Conservation (phyloP, 371 early-diverging fungal genomes). For the Mucor circinelloides region DNA sequence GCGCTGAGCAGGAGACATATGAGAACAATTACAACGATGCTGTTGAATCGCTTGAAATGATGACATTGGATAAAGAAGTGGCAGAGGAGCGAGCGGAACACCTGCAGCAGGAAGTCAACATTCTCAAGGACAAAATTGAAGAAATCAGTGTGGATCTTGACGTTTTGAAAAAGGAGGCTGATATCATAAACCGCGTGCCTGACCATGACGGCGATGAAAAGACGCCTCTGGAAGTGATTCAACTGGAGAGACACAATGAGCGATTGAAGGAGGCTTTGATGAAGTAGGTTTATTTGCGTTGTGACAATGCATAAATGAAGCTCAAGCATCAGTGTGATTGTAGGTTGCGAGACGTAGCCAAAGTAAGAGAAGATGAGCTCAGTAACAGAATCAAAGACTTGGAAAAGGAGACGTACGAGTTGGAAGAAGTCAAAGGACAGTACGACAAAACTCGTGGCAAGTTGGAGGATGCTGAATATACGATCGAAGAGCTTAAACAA, state of each 20-base stretch:
- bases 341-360: constrained; percentile 80
- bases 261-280: constrained; percentile 86
- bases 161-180: constrained; percentile 67
- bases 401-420: constrained; percentile 68
- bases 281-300: constrained; percentile 36
- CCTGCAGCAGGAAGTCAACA: constrained; percentile 70
- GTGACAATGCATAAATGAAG: not conserved
- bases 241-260: constrained; percentile 83
- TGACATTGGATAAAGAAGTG: constrained; percentile 89
- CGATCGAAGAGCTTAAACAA: constrained; percentile 83
- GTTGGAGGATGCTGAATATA: constrained; percentile 65
- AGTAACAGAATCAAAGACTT: constrained; percentile 62
- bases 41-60: constrained; percentile 81
- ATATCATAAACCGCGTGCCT: constrained; percentile 43
- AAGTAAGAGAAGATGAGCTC: constrained; percentile 73
- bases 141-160: constrained; percentile 77
- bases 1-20: constrained; percentile 59
- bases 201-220: constrained; percentile 37
- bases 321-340: not conserved
- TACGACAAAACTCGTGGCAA: constrained; percentile 59
- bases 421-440: constrained; percentile 62
- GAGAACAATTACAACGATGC: constrained; percentile 74
- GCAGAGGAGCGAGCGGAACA: constrained; percentile 88
- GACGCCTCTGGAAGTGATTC: constrained; percentile 62
- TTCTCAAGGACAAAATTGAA: constrained; percentile 78